phyloP scores from a whole-genome alignment of 768 basidiomycete genomes.

The Suillus paluster region DNA sequence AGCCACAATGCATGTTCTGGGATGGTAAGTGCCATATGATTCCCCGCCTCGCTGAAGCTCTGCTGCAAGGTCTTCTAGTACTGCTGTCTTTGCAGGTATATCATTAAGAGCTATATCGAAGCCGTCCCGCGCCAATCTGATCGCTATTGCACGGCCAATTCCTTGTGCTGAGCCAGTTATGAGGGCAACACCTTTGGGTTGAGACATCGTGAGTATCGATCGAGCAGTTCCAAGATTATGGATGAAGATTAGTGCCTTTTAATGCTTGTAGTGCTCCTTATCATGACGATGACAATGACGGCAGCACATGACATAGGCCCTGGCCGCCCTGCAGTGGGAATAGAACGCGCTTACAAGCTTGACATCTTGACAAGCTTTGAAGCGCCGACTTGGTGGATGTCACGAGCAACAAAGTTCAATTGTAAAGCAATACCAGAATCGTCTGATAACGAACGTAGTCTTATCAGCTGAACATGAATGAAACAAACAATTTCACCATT shows the following conservation, averaged over 20 bases:
- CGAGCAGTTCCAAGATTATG: background rate
- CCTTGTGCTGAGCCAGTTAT: slow-evolving; percentile 39
- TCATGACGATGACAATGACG: background rate
- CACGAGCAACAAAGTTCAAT: too few relatives aligned
- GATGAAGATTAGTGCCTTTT: background rate
- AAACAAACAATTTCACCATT: too few relatives aligned
- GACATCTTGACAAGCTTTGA: background rate
- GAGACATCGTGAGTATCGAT: slow-evolving; percentile 18
- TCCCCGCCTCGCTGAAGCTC: slow-evolving; percentile 36
- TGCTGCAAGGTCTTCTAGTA: slow-evolving; percentile 30
- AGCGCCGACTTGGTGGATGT: too few relatives aligned
- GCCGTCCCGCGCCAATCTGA: slow-evolving; percentile 39
- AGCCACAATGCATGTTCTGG: slow-evolving; percentile 25
- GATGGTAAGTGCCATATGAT: background rate
- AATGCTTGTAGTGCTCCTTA: background rate
- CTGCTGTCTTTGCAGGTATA: slow-evolving; percentile 26
- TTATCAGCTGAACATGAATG: too few relatives aligned
- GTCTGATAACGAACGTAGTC: too few relatives aligned
- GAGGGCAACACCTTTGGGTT: slow-evolving; percentile 36
- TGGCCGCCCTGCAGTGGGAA: too few relatives aligned
- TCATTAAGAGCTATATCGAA: slow-evolving; percentile 38
- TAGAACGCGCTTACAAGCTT: background rate
- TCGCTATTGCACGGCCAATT: slow-evolving; percentile 34
- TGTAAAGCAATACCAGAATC: too few relatives aligned
- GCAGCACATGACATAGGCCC: background rate